Conservation (phyloP, 2,329 filamentous ascomycete genomes). For the Metarhizium brunneum region DNA sequence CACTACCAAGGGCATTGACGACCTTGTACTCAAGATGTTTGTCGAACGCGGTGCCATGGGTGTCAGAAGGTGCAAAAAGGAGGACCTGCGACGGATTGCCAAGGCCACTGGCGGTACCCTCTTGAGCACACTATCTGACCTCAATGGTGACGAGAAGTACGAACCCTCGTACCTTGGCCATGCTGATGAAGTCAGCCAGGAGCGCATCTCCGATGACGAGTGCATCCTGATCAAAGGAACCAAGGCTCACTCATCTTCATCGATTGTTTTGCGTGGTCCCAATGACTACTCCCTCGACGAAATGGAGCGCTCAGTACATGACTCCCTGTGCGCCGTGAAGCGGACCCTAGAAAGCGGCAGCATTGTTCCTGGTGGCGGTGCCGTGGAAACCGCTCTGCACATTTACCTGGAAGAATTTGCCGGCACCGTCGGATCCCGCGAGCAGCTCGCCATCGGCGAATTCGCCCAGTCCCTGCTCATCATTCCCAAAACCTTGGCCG, state of each 20-base stretch:
- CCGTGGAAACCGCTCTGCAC: slow-evolving; percentile 96
- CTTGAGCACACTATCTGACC: slow-evolving; percentile 84
- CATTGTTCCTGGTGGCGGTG: slow-evolving; percentile 92
- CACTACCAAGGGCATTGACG: slow-evolving; percentile 97
- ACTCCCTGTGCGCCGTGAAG: slow-evolving; percentile 95
- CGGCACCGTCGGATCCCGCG: slow-evolving; percentile 89
- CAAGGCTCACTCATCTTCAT: slow-evolving; percentile 87
- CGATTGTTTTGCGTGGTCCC: slow-evolving; percentile 87
- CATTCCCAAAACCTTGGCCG: slow-evolving; percentile 91
- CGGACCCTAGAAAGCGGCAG: slow-evolving; percentile 91
- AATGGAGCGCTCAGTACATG: slow-evolving; percentile 98
- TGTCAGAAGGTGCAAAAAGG: slow-evolving; percentile 95
- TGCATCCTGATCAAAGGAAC: slow-evolving; percentile 96
- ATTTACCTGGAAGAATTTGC: slow-evolving; percentile 99
- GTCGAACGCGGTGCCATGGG: slow-evolving; percentile 93
- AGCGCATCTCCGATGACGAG: slow-evolving; percentile 97
- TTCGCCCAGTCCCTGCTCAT: slow-evolving; percentile 91
- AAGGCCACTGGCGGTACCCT: slow-evolving; percentile 92
- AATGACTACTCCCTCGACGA: slow-evolving; percentile 97
- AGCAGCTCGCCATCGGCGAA: slow-evolving; percentile 95
- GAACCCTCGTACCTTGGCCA: slow-evolving; percentile 81
- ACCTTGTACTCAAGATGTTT: slow-evolving; percentile 88
- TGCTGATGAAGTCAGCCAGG: slow-evolving; percentile 94
- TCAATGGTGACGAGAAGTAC: slow-evolving; percentile 96
- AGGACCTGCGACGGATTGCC: slow-evolving; percentile 90